These are phyloP conservation scores for Nitzschia palea DNA, from an alignment of 108 stramenopile species.

Conservation along the genomic window DNA sequence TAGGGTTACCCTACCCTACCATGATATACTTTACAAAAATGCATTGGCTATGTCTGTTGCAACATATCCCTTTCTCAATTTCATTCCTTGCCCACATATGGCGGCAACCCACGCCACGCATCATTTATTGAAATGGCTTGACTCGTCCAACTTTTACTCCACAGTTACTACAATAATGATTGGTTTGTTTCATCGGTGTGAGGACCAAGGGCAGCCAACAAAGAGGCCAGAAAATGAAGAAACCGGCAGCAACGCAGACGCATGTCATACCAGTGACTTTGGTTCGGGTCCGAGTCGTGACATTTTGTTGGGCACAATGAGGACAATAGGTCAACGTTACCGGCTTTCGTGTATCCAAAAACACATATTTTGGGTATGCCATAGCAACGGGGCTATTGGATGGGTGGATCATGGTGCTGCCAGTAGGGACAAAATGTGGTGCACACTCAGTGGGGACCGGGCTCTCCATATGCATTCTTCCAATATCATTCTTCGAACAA, in stretches of 20 bases:
- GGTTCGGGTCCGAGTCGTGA: conserved; percentile 11
- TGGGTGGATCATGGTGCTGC: not conserved
- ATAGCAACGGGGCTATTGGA: not conserved
- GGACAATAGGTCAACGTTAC: conserved; percentile 22
- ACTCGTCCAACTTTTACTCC: conserved; percentile 11
- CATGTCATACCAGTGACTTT: conserved; percentile 17
- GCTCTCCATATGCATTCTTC: no score
- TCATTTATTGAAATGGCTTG: conserved; percentile 1
- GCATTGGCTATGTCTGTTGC: no score
- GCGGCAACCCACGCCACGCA: no score
- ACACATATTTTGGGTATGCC: not conserved
- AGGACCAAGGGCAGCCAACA: conserved; percentile 24
- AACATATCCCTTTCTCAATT: no score
- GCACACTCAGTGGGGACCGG: no score
- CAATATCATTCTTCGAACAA: no score
- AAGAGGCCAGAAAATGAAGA: conserved; percentile 21
- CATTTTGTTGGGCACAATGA: conserved; percentile 10
- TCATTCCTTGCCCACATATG: no score
- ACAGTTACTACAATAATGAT: conserved; percentile 21
- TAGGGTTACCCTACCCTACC: no score
- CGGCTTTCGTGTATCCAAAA: conserved; percentile 7
- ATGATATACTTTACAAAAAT: no score
- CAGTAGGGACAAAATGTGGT: no score
- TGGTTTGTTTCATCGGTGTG: conserved; percentile 15
- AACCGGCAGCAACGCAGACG: conserved; percentile 9